Conservation (phyloP, 1,284 basidiomycete species). For the Stygiomarasmius scandens region DNA sequence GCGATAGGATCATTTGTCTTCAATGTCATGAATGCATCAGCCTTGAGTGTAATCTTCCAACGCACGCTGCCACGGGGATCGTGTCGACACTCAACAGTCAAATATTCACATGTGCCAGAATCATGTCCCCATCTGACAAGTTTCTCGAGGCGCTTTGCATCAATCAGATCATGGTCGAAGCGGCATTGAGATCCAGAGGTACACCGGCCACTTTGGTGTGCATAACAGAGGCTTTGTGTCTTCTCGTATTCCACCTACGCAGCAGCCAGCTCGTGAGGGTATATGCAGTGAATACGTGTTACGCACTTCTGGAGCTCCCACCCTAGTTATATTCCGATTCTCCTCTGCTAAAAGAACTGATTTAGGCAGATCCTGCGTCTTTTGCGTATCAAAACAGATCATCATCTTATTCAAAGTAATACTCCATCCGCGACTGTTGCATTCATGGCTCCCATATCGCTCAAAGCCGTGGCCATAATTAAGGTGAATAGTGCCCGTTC, state of each 20-base stretch:
- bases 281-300: background rate
- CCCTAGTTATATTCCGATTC: background rate
- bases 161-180: background rate
- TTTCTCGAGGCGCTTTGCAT: background rate
- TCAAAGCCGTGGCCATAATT: background rate
- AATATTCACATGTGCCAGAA: background rate
- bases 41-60: constrained; percentile 1
- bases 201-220: background rate
- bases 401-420: background rate
- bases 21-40: background rate
- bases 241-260: background rate
- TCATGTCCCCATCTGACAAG: background rate
- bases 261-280: background rate
- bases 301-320: background rate
- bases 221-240: background rate
- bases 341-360: background rate
- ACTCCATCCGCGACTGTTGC: background rate
- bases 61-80: background rate
- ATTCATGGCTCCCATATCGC: background rate
- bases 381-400: background rate
- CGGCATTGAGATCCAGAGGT: background rate
- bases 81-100: background rate
- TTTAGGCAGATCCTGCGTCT: background rate
- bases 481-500: background rate
- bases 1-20: background rate